Evolutionary conservation across 441 rosid genomes (phyloP), one percentile per base, ranked within the genome.

Genomic region (Gossypium gossypioides): DNA sequence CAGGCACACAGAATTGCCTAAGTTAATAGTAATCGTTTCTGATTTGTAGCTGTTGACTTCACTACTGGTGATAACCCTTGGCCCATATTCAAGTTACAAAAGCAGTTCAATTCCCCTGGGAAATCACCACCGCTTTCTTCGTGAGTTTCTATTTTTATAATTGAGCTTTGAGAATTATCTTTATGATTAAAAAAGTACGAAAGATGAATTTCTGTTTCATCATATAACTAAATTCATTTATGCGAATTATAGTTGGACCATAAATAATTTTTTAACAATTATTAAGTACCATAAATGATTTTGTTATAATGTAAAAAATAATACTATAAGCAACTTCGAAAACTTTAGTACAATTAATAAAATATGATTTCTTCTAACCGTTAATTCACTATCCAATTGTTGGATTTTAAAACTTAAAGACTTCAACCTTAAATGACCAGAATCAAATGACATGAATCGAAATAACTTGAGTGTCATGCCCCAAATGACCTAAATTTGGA

Each of bases 91-190:
- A 75, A 84, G 76, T 69, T 94, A 78, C 97, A 94, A 72, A 92
- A 86, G 83, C 79, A 87, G 86, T 94, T 84, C 82, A 94, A 94
- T 84, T 84, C 91, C 76, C 97, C 93, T 59, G 97, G 97, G 82
- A 94, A 83, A 79, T 94, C 97, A 58, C 97, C 99, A 58, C 93
- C 99, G 40, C 96, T 94, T 77, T 88, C 91, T 66, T 82, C 97
- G 99, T 90, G 78, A 78, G 91, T 81, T 70, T 76, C 72, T 72
- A 37, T 16, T 71, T n/a, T 19, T 56, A 40, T 27, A 21, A 24
- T 62, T 61, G 16, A 27, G 70, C 13, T 55, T 57, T 24, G 62
- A 57, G 32, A 10, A 57, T 57, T 57, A 24, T 57, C 34, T 57
- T 57, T 24, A 25, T 4, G 34, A 24, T 32, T 24, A 57, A 57